Base-by-base conservation (phyloP, 1,284 basidiomycete genomes). In the Megacollybia platyphylla region DNA sequence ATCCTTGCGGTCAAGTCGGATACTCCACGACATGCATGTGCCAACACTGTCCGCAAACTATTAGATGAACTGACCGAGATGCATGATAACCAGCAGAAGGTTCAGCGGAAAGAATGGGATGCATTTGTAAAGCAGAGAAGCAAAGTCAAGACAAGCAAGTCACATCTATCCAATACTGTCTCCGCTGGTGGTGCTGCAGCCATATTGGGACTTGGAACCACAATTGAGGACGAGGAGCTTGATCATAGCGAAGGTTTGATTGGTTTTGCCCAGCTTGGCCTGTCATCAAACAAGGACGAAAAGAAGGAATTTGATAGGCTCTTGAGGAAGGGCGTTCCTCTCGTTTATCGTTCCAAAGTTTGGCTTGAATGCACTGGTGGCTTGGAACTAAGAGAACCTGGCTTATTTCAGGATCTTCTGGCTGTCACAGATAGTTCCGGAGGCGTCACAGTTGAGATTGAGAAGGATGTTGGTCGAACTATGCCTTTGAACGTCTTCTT, bases 401-500 rank as follows among this genome's bases (percentile, higher is more conserved):
- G 96, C 2, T 61, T 87, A 46, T 98, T 97, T 57, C 70, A 76
- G 41, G 94, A 97, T 57, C 62, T 97, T 45, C 64, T 94, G 18
- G 70, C 70, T 0, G 74, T 80, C 49, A 65, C 64, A 20, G 67
- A 70, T 27, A 73, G 71, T 34, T 65, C 65, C 10, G 68, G 65
- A 17, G 70, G 73, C 36, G 78, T 86, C 0, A 72, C 79, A 40
- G 60, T 57, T 36, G 94, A 98, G 64, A 97, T 98, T 48, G 92
- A 94, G 64, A 93, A 97, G 63, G 94, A 97, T 55, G 87, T 97
- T 1, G 78, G 83, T 43, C 63, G 90, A 58, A 94, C 89, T 34
- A 96, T 97, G 83, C 94, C 94, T 0, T 67, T 93, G 35, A 97
- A 97, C 56, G 73, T 97, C 29, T 98, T 94, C 64, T 98, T 97